These are phyloP conservation scores for Schoenoplectus tabernaemontani DNA, from an alignment of 202 grass and related monocot species.

Conservation along the genomic window DNA sequence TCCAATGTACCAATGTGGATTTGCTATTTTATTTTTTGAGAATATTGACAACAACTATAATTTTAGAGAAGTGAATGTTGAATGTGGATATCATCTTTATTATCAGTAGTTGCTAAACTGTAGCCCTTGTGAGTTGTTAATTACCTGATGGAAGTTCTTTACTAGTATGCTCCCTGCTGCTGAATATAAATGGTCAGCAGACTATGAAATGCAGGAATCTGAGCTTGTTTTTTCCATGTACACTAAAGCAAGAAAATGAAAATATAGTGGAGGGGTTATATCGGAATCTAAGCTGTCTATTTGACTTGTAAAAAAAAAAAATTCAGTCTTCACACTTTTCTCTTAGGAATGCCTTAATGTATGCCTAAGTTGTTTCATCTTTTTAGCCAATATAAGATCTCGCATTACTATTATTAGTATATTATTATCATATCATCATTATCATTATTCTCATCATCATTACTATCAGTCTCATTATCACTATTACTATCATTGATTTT, in stretches of 20 bases:
- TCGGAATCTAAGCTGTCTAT: background rate
- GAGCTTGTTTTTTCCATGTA: background rate
- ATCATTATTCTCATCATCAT: too few relatives aligned
- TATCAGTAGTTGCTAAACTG: background rate
- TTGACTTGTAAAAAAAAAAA: conserved; percentile 1
- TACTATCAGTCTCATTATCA: too few relatives aligned
- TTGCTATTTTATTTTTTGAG: background rate
- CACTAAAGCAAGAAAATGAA: background rate
- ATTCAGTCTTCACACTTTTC: background rate
- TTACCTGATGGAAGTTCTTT: background rate
- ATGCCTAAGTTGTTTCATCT: background rate
- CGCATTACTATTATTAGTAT: too few relatives aligned
- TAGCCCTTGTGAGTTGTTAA: background rate
- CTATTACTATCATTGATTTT: too few relatives aligned
- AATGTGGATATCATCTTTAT: background rate
- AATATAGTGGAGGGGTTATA: background rate
- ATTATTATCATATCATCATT: too few relatives aligned
- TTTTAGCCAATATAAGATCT: background rate
- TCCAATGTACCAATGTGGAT: background rate
- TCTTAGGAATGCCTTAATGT: conserved; percentile 8
- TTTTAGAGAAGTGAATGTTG: background rate
- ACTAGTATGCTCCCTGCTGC: background rate
- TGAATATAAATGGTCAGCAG: too few relatives aligned
- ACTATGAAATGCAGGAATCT: background rate
- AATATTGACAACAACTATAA: background rate